Conservation (phyloP, 2,329 filamentous ascomycete genomes). For the Dactylellina drechsleri region DNA sequence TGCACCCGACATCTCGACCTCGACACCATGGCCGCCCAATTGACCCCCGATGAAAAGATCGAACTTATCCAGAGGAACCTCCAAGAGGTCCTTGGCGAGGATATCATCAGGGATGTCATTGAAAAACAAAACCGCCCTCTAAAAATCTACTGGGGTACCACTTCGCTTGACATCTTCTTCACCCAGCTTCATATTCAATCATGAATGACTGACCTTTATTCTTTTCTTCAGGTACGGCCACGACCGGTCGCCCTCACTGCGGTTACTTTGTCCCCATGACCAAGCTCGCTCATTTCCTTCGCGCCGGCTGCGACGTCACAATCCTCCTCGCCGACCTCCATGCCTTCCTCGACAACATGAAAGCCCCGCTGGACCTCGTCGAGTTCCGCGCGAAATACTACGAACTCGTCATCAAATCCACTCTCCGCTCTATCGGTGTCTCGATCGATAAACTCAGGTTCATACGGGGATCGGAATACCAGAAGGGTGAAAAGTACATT, state of each 20-base stretch:
- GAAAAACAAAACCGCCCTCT: conserved; percentile 75
- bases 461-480: conserved; percentile 85
- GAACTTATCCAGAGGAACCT: conserved; percentile 82
- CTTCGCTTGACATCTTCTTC: conserved; percentile 57
- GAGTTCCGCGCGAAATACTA: conserved; percentile 86
- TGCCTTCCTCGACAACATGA: conserved; percentile 83
- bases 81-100: conserved; percentile 81
- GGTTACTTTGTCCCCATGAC: conserved; percentile 89
- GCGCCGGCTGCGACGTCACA: conserved; percentile 82
- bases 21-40: conserved; percentile 61
- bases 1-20: not conserved
- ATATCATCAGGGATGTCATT: conserved; percentile 80
- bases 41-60: conserved; percentile 69
- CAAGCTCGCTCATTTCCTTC: conserved; percentile 88
- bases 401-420: conserved; percentile 75
- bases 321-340: conserved; percentile 75
- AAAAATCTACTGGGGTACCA: conserved; percentile 82
- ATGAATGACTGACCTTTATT: not conserved
- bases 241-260: conserved; percentile 86
- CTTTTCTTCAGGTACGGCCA: conserved; percentile 71
- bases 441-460: conserved; percentile 82
- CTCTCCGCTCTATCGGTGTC: conserved; percentile 81
- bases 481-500: conserved; percentile 76
- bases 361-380: conserved; percentile 88
- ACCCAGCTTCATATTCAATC: not conserved